Percentiles rank a stretch among this genome's conserved stretches.
Evolutionary conservation across 768 basidiomycete genomes (phyloP).

Genomic region (Hericium coralloides): DNA sequence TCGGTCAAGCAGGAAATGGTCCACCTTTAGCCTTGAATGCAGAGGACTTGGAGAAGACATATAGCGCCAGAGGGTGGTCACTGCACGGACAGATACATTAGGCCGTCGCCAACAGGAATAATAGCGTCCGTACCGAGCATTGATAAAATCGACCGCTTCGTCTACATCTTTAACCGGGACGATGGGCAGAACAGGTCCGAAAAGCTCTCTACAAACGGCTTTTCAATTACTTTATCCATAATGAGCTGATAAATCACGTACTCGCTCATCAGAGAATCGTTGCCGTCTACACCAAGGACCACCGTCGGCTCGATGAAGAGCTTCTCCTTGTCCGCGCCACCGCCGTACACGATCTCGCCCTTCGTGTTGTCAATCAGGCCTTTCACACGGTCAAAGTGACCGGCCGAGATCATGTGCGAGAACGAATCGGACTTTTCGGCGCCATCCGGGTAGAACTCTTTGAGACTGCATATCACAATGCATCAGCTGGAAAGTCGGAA

Average conservation of each 20-base stretch:
- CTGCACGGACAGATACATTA: conserved; percentile 23
- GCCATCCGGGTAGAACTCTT: conserved; percentile 46
- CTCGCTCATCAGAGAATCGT: conserved; percentile 75
- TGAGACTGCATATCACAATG: conserved; percentile 27
- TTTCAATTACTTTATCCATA: background rate
- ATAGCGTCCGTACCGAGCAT: conserved; percentile 32
- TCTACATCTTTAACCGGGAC: conserved; percentile 63
- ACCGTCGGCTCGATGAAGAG: conserved; percentile 68
- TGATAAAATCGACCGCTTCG: conserved; percentile 63
- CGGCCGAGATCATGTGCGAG: conserved; percentile 41
- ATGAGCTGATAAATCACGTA: conserved; percentile 25
- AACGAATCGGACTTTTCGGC: conserved; percentile 35
- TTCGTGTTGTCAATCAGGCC: conserved; percentile 54
- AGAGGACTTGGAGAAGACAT: conserved; percentile 61
- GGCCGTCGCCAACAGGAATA: too few relatives aligned
- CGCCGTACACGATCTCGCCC: conserved; percentile 59
- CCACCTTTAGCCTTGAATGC: conserved; percentile 54
- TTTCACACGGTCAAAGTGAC: conserved; percentile 53
- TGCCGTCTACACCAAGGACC: conserved; percentile 47
- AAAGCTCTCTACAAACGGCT: conserved; percentile 52
- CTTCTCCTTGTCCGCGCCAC: conserved; percentile 44
- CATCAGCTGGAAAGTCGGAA: background rate
- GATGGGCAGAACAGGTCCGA: conserved; percentile 75
- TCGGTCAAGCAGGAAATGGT: too few relatives aligned
- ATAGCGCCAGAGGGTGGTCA: conserved; percentile 67